Evolutionary conservation across 306 rosid genomes (phyloP).

Genomic region (Rosa lucieae): DNA sequence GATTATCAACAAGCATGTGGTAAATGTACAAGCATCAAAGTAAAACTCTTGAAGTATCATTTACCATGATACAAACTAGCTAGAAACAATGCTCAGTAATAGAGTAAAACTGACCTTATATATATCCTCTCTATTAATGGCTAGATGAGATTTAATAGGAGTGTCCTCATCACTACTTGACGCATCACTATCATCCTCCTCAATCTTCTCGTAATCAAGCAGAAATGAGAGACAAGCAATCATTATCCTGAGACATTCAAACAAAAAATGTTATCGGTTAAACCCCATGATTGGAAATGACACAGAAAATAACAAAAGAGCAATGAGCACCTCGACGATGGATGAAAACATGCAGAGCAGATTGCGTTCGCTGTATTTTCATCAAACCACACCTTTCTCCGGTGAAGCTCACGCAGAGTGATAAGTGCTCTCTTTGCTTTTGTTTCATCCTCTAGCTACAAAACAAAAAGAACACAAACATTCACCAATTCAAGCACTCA

Average conservation of each 20-base stretch:
- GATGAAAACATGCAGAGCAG: slow-evolving; percentile 75
- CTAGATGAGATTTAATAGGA: slow-evolving; percentile 52
- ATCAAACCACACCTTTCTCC: slow-evolving; percentile 77
- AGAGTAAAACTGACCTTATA: slow-evolving; percentile 60
- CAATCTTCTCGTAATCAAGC: slow-evolving; percentile 88
- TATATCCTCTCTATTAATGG: slow-evolving; percentile 56
- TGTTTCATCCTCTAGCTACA: slow-evolving; percentile 75
- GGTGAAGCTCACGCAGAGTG: slow-evolving; percentile 73
- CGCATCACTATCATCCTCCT: slow-evolving; percentile 70
- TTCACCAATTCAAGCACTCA: slow-evolving; percentile 15
- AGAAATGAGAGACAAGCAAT: slow-evolving; percentile 70
- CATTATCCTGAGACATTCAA: slow-evolving; percentile 68
- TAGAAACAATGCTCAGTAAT: not conserved
- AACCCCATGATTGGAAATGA: not conserved
- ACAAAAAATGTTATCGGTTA: slow-evolving; percentile 3
- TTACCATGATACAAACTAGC: not conserved
- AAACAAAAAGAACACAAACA: not conserved
- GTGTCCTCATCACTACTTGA: slow-evolving; percentile 62
- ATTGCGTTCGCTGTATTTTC: slow-evolving; percentile 92
- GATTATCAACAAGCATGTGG: not conserved
- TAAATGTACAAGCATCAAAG: not conserved
- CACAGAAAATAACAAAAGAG: slow-evolving; percentile 13
- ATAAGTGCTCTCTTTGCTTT: slow-evolving; percentile 69
- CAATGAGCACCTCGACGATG: slow-evolving; percentile 57
- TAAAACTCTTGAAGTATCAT: not conserved